Base-by-base conservation (phyloP, 352 stramenopile genomes). In the Globisporangium emineosum region DNA sequence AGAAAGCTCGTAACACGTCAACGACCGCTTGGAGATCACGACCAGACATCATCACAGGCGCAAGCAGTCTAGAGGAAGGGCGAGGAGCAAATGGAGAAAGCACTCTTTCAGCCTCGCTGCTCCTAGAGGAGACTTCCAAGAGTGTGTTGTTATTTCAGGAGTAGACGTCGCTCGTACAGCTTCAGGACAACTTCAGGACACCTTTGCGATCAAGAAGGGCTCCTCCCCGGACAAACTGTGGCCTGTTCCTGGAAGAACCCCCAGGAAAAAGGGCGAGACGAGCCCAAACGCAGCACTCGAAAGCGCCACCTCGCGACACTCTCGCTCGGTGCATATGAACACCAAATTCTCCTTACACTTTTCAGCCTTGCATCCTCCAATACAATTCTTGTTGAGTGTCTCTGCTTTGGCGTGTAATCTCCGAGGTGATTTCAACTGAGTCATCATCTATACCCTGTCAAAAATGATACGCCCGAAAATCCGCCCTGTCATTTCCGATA, bases 401-500 rank as follows among this genome's bases (percentile, higher is more conserved):
- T 42, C 35, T 8, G 13, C 4, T 15, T 0, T n/a, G n/a, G n/a
- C n/a, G n/a, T 45, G 15, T 10, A 45, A 45, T 45, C 37, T n/a
- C n/a, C 15, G 37, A 19, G 15, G 5, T 45, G 40, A 8, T 5
- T 21, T 47, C 40, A 12, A 47, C 17, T 12, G 40, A 17, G 17
- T 47, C 17, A 47, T 45, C 37, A n/a, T 4, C 0, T 10, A n/a
- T n/a, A 23, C 40, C 40, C 40, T 47, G 17, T 21, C 40, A 47
- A 23, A 47, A 21, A 2, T 23, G 40, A 47, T 47, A 10, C 40
- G 1, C 5, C 10, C 21, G 27, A 27, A n/a, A 27, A 30, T 19
- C 23, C 21, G n/a, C 27, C 50, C 50, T 56, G 13, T 40, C 50
- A 40, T 56, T 56, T 56, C 27, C 50, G 50, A 56, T 56, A 56